phyloP scores from a whole-genome alignment of 768 basidiomycete genomes.

The Leucocoprinus leucothites region DNA sequence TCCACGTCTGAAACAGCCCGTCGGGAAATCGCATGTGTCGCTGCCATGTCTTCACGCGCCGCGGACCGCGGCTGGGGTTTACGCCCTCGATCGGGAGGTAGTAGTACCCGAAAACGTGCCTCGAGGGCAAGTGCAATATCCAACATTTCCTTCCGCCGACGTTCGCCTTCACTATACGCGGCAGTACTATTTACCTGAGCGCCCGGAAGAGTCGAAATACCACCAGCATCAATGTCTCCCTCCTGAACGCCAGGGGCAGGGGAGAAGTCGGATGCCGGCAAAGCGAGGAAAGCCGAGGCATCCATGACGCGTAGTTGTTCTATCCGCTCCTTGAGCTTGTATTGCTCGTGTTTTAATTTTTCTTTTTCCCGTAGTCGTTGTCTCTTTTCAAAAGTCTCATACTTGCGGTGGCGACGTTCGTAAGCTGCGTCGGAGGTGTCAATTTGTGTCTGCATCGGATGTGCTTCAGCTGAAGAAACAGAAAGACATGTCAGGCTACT shows the following conservation, averaged over 20 bases:
- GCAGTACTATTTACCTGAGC: conserved; percentile 34
- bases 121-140: conserved; percentile 64
- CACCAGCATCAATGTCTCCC: conserved; percentile 23
- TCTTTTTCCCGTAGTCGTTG: conserved; percentile 87
- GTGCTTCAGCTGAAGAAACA: conserved; percentile 10
- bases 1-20: not conserved
- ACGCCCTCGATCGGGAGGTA: conserved; percentile 59
- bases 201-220: conserved; percentile 23
- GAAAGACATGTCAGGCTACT: conserved; percentile 26
- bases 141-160: conserved; percentile 72
- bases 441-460: conserved; percentile 11
- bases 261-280: conserved; percentile 61
- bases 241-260: conserved; percentile 22
- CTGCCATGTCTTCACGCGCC: not conserved
- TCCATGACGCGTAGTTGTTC: conserved; percentile 81
- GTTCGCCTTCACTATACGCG: conserved; percentile 61
- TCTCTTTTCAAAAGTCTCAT: conserved; percentile 83
- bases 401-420: conserved; percentile 80
- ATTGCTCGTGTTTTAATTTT: conserved; percentile 88
- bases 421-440: conserved; percentile 68
- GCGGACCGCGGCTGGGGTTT: conserved; percentile 25
- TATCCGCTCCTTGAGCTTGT: conserved; percentile 86
- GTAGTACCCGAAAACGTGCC: conserved; percentile 69
- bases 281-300: conserved; percentile 58
- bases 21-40: conserved; percentile 12